Evolutionary conservation across 257 asterid genomes (phyloP).

Genomic region (Penstemon davidsonii): DNA sequence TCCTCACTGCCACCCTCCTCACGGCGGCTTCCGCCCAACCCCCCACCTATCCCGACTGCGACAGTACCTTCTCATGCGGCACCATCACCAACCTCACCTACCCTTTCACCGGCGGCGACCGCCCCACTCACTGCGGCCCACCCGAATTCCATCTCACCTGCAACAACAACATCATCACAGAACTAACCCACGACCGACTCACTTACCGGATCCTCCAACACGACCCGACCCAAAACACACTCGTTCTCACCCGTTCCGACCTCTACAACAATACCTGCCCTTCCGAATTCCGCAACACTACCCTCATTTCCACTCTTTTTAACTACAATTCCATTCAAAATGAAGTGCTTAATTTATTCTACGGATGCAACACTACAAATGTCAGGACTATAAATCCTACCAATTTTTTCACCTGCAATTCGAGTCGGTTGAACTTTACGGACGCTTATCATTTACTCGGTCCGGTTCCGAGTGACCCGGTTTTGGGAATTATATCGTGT

Average conservation of each 20-base stretch:
- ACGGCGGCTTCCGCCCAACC: constrained; percentile 30
- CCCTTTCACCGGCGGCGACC: constrained; percentile 61
- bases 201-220: constrained; percentile 47
- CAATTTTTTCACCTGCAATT: constrained; percentile 45
- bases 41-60: constrained; percentile 39
- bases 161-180: constrained; percentile 32
- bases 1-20: constrained; percentile 31
- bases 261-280: constrained; percentile 50
- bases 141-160: constrained; percentile 56
- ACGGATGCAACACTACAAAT: constrained; percentile 47
- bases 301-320: constrained; percentile 37
- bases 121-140: constrained; percentile 60
- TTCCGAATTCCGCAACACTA: constrained; percentile 40
- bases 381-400: constrained; percentile 23
- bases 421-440: constrained; percentile 23
- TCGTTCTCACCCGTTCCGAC: constrained; percentile 51
- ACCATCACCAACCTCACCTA: constrained; percentile 39
- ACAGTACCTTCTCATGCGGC: constrained; percentile 58
- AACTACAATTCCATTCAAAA: constrained; percentile 29
- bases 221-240: constrained; percentile 33
- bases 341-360: constrained; percentile 35
- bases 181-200: constrained; percentile 40
- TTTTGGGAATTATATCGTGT: constrained; percentile 32
- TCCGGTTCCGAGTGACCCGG: constrained; percentile 53
- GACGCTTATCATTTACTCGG: constrained; percentile 47